Evolutionary conservation across 768 basidiomycete genomes (phyloP).

Genomic region (Xanthoconium purpureum): DNA sequence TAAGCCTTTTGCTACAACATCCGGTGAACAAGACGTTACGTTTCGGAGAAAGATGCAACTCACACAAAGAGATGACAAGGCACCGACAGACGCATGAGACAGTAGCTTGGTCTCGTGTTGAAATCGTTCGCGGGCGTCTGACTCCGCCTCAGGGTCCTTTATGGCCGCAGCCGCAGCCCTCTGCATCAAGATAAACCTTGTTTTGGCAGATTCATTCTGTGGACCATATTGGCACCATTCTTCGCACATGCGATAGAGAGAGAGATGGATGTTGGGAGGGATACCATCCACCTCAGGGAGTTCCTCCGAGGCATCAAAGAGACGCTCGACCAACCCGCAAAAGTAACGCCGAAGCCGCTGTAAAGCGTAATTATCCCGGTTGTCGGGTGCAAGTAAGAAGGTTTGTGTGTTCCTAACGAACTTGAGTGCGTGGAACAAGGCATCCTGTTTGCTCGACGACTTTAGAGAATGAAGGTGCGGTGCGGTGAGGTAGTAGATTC

Average conservation of each 20-base stretch:
- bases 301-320: constrained; percentile 72
- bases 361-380: constrained; percentile 71
- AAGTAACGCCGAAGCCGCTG: constrained; percentile 87
- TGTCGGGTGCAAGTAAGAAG: constrained; percentile 69
- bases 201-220: constrained; percentile 68
- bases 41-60: constrained; percentile 34
- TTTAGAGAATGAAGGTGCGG: constrained; percentile 69
- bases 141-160: constrained; percentile 52
- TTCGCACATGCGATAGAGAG: constrained; percentile 81
- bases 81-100: constrained; percentile 81
- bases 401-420: constrained; percentile 82
- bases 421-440: constrained; percentile 76
- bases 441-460: constrained; percentile 64
- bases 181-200: constrained; percentile 68
- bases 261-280: constrained; percentile 69
- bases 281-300: constrained; percentile 74
- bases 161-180: constrained; percentile 55
- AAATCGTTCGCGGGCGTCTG: constrained; percentile 55
- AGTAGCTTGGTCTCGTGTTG: constrained; percentile 67
- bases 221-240: constrained; percentile 91
- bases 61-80: constrained; percentile 84
- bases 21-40: background rate
- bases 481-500: constrained; percentile 85
- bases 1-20: constrained; percentile 69
- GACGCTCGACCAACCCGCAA: constrained; percentile 82